Evolutionary conservation across 306 rosid genomes (phyloP).

Genomic region (Rosa chinensis): DNA sequence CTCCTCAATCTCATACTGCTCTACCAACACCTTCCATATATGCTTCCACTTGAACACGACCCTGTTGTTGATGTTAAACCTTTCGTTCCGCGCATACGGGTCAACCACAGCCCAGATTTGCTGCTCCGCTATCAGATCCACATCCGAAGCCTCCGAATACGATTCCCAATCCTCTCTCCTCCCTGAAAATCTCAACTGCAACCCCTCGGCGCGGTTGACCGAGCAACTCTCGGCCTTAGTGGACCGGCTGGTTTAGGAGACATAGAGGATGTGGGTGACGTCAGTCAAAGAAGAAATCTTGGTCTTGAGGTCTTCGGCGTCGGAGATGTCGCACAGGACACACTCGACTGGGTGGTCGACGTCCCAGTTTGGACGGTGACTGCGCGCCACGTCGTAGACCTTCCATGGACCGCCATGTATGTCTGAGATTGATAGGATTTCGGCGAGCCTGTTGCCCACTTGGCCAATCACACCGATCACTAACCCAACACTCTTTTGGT

Average conservation of each 20-base stretch:
- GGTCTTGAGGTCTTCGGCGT: slow-evolving; percentile 42
- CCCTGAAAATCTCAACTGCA: slow-evolving; percentile 57
- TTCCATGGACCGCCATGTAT: slow-evolving; percentile 36
- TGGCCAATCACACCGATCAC: too few relatives aligned
- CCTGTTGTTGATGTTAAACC: slow-evolving; percentile 56
- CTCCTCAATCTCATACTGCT: slow-evolving; percentile 62
- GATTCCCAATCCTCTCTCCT: slow-evolving; percentile 44
- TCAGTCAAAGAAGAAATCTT: slow-evolving; percentile 58
- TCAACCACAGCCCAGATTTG: slow-evolving; percentile 79
- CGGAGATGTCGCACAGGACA: slow-evolving; percentile 66
- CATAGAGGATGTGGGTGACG: slow-evolving; percentile 67
- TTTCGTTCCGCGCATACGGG: slow-evolving; percentile 55
- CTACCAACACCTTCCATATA: slow-evolving; percentile 70
- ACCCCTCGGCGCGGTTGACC: slow-evolving; percentile 53
- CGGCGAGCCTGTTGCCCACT: too few relatives aligned
- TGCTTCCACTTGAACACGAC: slow-evolving; percentile 70
- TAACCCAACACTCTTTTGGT: too few relatives aligned
- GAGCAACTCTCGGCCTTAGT: slow-evolving; percentile 52
- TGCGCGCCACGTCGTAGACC: slow-evolving; percentile 68
- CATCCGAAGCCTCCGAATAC: slow-evolving; percentile 42
- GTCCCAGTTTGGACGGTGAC: slow-evolving; percentile 61
- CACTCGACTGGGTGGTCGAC: slow-evolving; percentile 55
- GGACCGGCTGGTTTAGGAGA: slow-evolving; percentile 45
- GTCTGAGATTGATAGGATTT: too few relatives aligned
- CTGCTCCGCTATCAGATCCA: slow-evolving; percentile 43